Evolutionary conservation across 1,284 basidiomycete genomes (phyloP), one percentile per base, ranked within the genome.

Genomic region (Puccinia brachypodii): DNA sequence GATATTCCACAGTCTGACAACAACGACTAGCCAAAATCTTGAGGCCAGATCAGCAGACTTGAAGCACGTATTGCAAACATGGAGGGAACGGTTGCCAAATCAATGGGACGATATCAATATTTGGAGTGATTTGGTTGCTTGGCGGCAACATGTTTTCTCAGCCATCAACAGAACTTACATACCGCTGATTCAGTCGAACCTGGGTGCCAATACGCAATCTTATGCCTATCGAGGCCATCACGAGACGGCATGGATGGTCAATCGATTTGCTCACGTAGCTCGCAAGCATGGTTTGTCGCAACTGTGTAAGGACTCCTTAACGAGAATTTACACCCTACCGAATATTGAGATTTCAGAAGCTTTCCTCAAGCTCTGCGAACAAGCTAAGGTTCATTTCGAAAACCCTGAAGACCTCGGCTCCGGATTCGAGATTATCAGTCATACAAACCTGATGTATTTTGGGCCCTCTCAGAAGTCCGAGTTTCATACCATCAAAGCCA

Each of bases 291-390:
- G 96, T 83, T 90, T 99, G 13, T 90, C 96, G 75, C 96, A 99
- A 76, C 96, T 98, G 76, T 99, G 98, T 88, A 95, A 95, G 88
- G 94, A 90, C 19, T 93, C 94, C 0, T 89, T 99, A 84, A 97
- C 94, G 86, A 98, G 95, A 89, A 99, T 99, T 85, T 99, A 99
- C 88, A 97, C 95, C 0, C 88, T 99, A 50, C 98, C 98, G 31
- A 99, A 99, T 87, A 99, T 99, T 88, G 97, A 99, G 88, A 99
- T 99, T 84, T 97, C 97, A 2, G 97, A 99, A 87, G 97, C 98
- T 0, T 99, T 99, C 90, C 89, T 99, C 83, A 99, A 99, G 88
- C 90, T 99, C 47, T 92, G 98, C 75, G 98, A 99, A 87, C 97
- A 99, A 88, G 98, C 97, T n/a, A 92, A 96, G 75, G 98, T 96